Percentiles rank a stretch among this genome's conserved stretches.
phyloP scores from a whole-genome alignment of 2,329 filamentous ascomycete genomes.

The Colletotrichum sp. region DNA sequence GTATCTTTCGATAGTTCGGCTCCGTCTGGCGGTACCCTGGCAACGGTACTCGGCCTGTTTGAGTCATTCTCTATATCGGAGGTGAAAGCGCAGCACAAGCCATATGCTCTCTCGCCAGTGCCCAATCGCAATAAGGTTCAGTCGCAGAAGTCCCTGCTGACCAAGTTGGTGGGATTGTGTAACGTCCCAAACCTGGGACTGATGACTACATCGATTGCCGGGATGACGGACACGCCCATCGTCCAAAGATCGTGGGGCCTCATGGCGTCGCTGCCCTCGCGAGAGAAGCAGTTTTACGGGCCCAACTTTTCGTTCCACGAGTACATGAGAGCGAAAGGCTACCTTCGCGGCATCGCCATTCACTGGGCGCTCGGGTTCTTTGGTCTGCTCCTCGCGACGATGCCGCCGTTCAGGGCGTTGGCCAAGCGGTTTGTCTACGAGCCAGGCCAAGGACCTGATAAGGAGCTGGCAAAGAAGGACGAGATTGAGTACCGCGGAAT shows the following conservation, averaged over 20 bases:
- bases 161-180: slow-evolving; percentile 55
- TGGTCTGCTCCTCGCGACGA: slow-evolving; percentile 46
- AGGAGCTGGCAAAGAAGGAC: slow-evolving; percentile 61
- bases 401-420: slow-evolving; percentile 51
- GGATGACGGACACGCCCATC: slow-evolving; percentile 54
- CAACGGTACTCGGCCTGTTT: slow-evolving; percentile 66
- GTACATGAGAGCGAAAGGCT: slow-evolving; percentile 55
- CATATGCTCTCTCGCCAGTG: slow-evolving; percentile 64
- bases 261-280: slow-evolving; percentile 46
- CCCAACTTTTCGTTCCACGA: slow-evolving; percentile 65
- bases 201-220: slow-evolving; percentile 58
- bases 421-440: slow-evolving; percentile 49
- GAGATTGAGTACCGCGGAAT: slow-evolving; percentile 68
- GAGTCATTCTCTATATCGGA: slow-evolving; percentile 57
- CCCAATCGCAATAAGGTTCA: slow-evolving; percentile 41
- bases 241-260: slow-evolving; percentile 70
- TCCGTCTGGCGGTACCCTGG: slow-evolving; percentile 71
- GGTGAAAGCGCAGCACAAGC: slow-evolving; percentile 47
- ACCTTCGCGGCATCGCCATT: slow-evolving; percentile 52
- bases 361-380: slow-evolving; percentile 55
- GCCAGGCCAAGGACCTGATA: slow-evolving; percentile 60
- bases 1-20: slow-evolving; percentile 37
- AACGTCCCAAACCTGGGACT: slow-evolving; percentile 57
- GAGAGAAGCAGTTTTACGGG: slow-evolving; percentile 58
- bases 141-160: slow-evolving; percentile 39